These are phyloP conservation scores for Antarctomyces pellizariae DNA, from an alignment of 495 filamentous ascomycete species.

Conservation along the genomic window DNA sequence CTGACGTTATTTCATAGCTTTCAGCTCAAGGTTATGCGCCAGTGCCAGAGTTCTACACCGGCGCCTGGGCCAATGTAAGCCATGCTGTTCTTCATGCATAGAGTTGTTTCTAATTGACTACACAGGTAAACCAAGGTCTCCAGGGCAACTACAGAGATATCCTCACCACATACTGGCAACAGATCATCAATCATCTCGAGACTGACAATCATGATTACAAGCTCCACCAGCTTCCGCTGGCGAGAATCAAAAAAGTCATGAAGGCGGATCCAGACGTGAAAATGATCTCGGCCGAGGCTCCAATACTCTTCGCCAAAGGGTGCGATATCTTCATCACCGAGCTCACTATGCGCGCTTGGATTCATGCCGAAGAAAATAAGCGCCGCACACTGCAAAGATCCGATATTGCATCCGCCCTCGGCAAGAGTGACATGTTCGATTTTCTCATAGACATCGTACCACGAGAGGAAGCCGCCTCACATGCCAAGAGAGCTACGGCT, in stretches of 20 bases:
- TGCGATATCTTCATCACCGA: conserved; percentile 99
- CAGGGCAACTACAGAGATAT: conserved; percentile 87
- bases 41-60: conserved; percentile 68
- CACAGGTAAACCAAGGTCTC: conserved; percentile 81
- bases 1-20: conserved; percentile 22
- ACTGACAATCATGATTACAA: conserved; percentile 95
- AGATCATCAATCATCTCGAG: conserved; percentile 86
- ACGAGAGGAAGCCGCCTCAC: conserved; percentile 69
- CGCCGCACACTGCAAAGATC: conserved; percentile 82
- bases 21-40: conserved; percentile 60
- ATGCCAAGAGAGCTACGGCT: conserved; percentile 40
- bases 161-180: conserved; percentile 95
- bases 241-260: conserved; percentile 99
- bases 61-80: conserved; percentile 81
- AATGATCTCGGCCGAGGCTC: conserved; percentile 97
- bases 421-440: conserved; percentile 99
- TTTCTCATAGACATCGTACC: conserved; percentile 98
- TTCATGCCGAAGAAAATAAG: conserved; percentile 98
- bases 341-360: conserved; percentile 99
- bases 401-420: conserved; percentile 84
- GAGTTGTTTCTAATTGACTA: conserved; percentile 6
- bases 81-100: conserved; percentile 2
- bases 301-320: conserved; percentile 93
- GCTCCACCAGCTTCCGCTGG: conserved; percentile 80
- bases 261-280: conserved; percentile 98